A percentile compares a stretch with the other conserved stretches of the same genome.
phyloP scores from a whole-genome alignment of 2,329 filamentous ascomycete genomes.

The Verruconis gallopava region DNA sequence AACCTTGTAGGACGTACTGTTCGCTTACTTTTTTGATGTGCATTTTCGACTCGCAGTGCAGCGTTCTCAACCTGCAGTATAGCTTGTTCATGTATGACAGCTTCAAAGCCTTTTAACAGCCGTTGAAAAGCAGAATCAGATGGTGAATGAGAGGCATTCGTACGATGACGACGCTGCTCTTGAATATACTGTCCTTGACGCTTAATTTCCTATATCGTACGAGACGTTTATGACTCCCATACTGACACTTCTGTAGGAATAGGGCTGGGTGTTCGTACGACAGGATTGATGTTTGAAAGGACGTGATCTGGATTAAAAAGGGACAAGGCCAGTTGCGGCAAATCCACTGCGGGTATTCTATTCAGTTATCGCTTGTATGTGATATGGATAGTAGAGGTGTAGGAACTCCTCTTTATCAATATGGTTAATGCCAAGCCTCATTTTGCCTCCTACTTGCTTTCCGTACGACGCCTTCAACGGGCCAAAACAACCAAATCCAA shows the following conservation, averaged over 20 bases:
- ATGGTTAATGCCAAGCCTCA: too few species aligned
- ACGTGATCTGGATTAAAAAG: slow-evolving; percentile 1
- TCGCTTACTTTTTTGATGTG: not conserved
- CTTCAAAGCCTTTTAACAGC: not conserved
- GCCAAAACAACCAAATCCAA: not conserved
- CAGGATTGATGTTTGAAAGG: too few species aligned
- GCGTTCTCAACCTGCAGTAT: not conserved
- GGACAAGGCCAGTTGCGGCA: too few species aligned
- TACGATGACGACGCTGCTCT: not conserved
- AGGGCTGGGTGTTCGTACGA: too few species aligned
- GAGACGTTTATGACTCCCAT: too few species aligned
- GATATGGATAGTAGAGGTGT: not conserved
- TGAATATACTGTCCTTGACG: slow-evolving; percentile 1
- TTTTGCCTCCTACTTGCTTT: too few species aligned
- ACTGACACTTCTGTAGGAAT: not conserved
- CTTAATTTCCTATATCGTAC: too few species aligned
- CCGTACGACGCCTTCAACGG: slow-evolving; percentile 1
- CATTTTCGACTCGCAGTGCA: not conserved
- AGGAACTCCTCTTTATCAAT: too few species aligned
- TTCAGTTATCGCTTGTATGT: slow-evolving; percentile 1
- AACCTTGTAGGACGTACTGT: not conserved
- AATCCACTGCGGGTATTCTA: too few species aligned
- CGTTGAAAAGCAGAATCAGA: not conserved
- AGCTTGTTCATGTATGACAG: too few species aligned
- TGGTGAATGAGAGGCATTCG: not conserved